Conservation (phyloP, 805 yeast genomes). For the Dipodascopsis uninucleata region DNA sequence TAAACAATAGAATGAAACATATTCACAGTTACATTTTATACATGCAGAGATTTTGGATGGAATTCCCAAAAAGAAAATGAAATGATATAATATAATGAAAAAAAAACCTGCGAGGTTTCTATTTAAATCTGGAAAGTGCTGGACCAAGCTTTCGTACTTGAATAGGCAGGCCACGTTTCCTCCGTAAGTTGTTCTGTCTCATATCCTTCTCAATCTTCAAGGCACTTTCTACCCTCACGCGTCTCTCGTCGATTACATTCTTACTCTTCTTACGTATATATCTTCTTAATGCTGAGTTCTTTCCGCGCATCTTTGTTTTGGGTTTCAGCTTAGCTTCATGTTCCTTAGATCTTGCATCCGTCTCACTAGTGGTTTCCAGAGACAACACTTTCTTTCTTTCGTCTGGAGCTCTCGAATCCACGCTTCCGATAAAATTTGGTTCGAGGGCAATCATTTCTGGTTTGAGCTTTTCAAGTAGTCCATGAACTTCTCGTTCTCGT, state of each 20-base stretch:
- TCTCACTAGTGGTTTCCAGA: slow-evolving; percentile 39
- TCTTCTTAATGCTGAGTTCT: slow-evolving; percentile 78
- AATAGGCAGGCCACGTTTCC: slow-evolving; percentile 40
- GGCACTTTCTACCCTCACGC: slow-evolving; percentile 68
- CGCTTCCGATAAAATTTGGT: slow-evolving; percentile 81
- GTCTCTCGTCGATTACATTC: slow-evolving; percentile 83
- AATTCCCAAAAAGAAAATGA: neutral
- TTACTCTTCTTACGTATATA: slow-evolving; percentile 77
- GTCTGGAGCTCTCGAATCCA: slow-evolving; percentile 63
- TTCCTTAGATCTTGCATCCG: slow-evolving; percentile 38
- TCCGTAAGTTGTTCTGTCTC: slow-evolving; percentile 51
- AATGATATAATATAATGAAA: no score
- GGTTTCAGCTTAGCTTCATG: slow-evolving; percentile 53
- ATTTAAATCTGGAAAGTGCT: slow-evolving; percentile 25
- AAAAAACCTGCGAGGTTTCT: neutral
- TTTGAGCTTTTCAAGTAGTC: slow-evolving; percentile 77
- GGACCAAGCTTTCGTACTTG: slow-evolving; percentile 21
- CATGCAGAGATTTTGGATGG: neutral
- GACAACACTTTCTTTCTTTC: slow-evolving; percentile 57
- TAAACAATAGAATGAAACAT: no score
- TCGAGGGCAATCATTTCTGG: slow-evolving; percentile 92
- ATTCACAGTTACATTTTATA: no score
- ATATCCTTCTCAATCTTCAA: slow-evolving; percentile 68
- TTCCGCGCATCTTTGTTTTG: slow-evolving; percentile 68
- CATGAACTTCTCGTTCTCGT: slow-evolving; percentile 86